Base-by-base conservation (phyloP, 139 green algal species). In the Volvox africanus region DNA sequence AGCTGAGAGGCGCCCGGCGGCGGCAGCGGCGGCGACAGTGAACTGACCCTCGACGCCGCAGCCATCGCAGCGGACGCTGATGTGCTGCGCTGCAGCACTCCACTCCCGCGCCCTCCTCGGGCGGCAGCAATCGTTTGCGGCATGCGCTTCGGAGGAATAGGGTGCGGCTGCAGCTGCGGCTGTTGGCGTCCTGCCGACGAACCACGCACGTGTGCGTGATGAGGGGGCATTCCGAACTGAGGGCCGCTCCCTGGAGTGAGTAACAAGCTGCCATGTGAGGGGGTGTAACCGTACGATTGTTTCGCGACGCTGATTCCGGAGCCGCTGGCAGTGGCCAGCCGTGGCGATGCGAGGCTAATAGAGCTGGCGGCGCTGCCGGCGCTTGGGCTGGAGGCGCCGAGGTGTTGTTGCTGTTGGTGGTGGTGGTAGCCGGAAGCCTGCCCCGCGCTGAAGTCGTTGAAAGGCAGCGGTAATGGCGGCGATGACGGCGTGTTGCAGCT, bases 291-390 rank as follows among this genome's bases (percentile, higher is more conserved):
- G 9, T 55, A 55, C 9, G 44, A 55, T 9, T 55, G 44, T 9
- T 55, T 5, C 9, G 44, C 6, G 65, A 28, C 65, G 65, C 65
- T 73, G 6, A 35, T 30, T n/a, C 32, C 50, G 75, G 32, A 33
- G 75, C 75, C 30, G 75, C 32, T 55, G 61, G n/a, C 55, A n/a
- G 80, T 37, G 81, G 9, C 18, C n/a, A 14, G 14, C 21, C 36
- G 65, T 0, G 83, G 83, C 0, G 83, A 88, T 0, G 83, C 67
- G 26, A 88, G 83, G 83, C 83, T 88, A 36, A 80, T 88, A 65
- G 83, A 88, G 67, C 83, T 88, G 36, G 35, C 83, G 21, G 50
- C 16, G 83, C 82, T 88, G 33, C 33, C 36, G 32, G 20, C 65
- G 65, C 82, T 36, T 0, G 82, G 62, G 65, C 82, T 88, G 61